These are phyloP conservation scores for Sphaerobolus stellatus DNA, from an alignment of 1,284 basidiomycete genomes.

Conservation along the genomic window DNA sequence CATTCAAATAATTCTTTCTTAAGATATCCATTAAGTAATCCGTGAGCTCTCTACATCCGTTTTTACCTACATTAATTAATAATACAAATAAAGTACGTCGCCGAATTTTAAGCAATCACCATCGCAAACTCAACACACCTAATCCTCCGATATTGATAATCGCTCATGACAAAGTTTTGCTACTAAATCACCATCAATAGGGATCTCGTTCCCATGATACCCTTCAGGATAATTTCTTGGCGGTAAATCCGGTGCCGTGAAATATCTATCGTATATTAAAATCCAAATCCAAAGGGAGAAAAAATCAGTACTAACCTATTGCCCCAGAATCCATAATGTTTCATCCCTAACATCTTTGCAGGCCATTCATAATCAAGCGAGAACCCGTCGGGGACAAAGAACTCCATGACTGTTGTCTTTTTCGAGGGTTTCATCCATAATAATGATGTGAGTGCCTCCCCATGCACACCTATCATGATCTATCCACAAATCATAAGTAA, in stretches of 20 bases:
- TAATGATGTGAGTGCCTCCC: slow-evolving; percentile 76
- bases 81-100: no score
- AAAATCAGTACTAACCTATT: slow-evolving; percentile 57
- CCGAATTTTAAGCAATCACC: no score
- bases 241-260: slow-evolving; percentile 49
- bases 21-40: no score
- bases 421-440: slow-evolving; percentile 73
- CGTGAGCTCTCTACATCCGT: no score
- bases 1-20: no score
- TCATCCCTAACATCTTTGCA: slow-evolving; percentile 66
- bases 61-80: no score
- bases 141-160: no score
- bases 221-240: slow-evolving; percentile 41
- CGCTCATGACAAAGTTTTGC: slow-evolving; percentile 35
- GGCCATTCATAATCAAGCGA: slow-evolving; percentile 82
- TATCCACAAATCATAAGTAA: slow-evolving; percentile 25
- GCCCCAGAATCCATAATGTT: slow-evolving; percentile 78
- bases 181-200: slow-evolving; percentile 50
- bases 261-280: slow-evolving; percentile 31
- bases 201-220: slow-evolving; percentile 47
- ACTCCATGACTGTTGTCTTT: slow-evolving; percentile 73
- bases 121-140: no score
- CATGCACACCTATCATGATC: slow-evolving; percentile 81
- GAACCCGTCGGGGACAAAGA: slow-evolving; percentile 77
- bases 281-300: background rate